Evolutionary conservation across 192 early-diverging fungal genomes (phyloP), one percentile per base, ranked within the genome.

Genomic region (Coemansia sp.): DNA sequence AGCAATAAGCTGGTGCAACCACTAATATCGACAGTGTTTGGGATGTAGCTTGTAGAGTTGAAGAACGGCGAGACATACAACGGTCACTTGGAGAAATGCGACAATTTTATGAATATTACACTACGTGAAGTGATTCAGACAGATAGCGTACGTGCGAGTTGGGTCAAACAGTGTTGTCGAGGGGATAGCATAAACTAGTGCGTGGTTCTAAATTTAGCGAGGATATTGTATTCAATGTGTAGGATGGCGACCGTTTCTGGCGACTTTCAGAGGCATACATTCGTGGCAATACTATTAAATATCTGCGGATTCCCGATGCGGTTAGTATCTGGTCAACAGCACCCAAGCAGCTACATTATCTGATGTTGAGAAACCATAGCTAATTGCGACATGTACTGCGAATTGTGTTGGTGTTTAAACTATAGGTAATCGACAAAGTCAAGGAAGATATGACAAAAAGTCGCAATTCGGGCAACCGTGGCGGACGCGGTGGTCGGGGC

Each of bases 51-150:
- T 58, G 94, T 98, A n/a, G 96, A 98, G 70, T 75, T 98, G 56
- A 98, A 98, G 72, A 94, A 90, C 75, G 96, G 95, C 70, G 95
- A 98, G 75, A 95, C 97, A 24, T 98, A 95, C 78, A 97, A 96
- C 71, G 97, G 97, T 10, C 94, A 96, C 82, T 87, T 98, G 80
- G 92, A 93, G 58, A 93, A 89, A 68, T 97, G 94, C 83, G 92
- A 97, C 75, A 93, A 93, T 66, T 97, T 93, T 87, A 98, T 97
- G 97, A 98, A 98, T 81, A 83, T 98, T 70, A 93, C 89, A 39
- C 82, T 98, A 23, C 87, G 91, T 57, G 94, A 97, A 71, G 95
- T 97, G 21, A 96, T 97, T 67, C 90, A 91, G 74, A 98, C 95
- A 0, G 89, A 88, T 0, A 89, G 93, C 35, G 87, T 88, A 88